Base-by-base conservation (phyloP, 2,329 filamentous ascomycete species). In the Ophiosphaerella herpotricha region DNA sequence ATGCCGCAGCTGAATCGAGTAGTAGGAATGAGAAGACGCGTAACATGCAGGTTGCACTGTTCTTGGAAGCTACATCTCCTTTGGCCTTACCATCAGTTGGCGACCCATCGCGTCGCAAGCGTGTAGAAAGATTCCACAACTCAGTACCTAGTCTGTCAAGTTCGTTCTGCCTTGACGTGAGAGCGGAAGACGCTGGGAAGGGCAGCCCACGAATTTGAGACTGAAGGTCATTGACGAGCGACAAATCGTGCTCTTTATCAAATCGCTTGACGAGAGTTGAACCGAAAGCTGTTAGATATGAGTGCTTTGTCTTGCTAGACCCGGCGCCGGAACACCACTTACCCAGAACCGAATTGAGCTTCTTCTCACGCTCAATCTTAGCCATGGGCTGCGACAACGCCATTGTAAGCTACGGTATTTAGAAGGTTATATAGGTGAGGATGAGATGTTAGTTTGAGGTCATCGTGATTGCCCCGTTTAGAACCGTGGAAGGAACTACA, bases 41-140 rank as follows among this genome's bases (percentile, higher is more conserved):
- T 5, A 80, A 71, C 67, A 72, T 52, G 40, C 61, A 56, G 2
- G 73, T 18, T 36, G 43, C 51, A 41, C 46, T 50, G 39, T 53
- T 60, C 37, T 23, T 63, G 48, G 53, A 70, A 7, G 45, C 35
- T 1, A 39, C 40, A 13, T 67, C 58, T 4, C 68, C 63, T 43
- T 77, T 65, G 7, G 75, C 71, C 33, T 70, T 74, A 5, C 38
- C 48, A 18, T 50, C 37, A 1, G 34, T 8, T 0, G 38, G 44
- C 3, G 40, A 4, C 1, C 57, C 57, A 31, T 67, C 56, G n/a
- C 70, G 67, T 34, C 60, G 64, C 32, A 84, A 63, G 23, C 81
- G 79, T 1, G 85, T 84, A 35, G 84, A 85, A 5, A 81, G 65
- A 56, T 91, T 91, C 88, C 87, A 91, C 7, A 91, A 72, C 21